Evolutionary conservation across 163 green algal genomes (phyloP).

Genomic region (Volvox carteri): DNA sequence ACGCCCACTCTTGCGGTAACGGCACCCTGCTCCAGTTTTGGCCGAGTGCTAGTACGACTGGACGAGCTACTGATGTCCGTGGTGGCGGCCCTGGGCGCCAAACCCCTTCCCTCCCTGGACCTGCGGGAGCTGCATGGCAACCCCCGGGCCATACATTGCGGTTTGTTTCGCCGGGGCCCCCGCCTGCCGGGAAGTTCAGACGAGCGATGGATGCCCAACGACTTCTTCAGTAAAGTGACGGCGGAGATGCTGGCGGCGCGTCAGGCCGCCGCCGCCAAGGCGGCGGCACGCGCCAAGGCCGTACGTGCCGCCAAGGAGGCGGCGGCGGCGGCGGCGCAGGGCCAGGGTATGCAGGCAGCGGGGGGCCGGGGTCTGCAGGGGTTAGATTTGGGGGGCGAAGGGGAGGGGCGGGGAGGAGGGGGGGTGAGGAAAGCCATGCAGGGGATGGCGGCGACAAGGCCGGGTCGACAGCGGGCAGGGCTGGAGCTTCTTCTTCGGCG

Average conservation of each 20-base stretch:
- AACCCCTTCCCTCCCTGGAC: not conserved
- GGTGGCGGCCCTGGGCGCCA: not conserved
- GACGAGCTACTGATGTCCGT: constrained; percentile 33
- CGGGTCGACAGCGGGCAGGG: no score
- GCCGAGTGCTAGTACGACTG: constrained; percentile 13
- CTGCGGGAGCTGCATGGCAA: not conserved
- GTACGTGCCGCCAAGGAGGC: not conserved
- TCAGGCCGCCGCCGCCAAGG: not conserved
- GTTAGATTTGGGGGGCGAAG: not conserved
- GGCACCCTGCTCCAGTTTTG: constrained; percentile 34
- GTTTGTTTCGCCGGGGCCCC: constrained; percentile 35
- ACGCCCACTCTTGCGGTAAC: no score
- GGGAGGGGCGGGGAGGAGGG: not conserved
- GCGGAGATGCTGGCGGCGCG: constrained; percentile 40
- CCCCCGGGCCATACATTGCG: not conserved
- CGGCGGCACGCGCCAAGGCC: not conserved
- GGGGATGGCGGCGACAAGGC: no score
- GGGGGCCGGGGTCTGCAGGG: not conserved
- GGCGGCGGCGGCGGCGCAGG: not conserved
- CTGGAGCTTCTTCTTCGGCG: no score
- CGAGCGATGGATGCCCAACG: constrained; percentile 8
- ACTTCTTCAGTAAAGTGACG: constrained; percentile 5
- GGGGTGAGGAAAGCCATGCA: no score
- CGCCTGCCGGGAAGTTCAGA: not conserved
- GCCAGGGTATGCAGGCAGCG: not conserved